Evolutionary conservation across 768 basidiomycete species (phyloP).

Genomic region (Boletus reticulatus): DNA sequence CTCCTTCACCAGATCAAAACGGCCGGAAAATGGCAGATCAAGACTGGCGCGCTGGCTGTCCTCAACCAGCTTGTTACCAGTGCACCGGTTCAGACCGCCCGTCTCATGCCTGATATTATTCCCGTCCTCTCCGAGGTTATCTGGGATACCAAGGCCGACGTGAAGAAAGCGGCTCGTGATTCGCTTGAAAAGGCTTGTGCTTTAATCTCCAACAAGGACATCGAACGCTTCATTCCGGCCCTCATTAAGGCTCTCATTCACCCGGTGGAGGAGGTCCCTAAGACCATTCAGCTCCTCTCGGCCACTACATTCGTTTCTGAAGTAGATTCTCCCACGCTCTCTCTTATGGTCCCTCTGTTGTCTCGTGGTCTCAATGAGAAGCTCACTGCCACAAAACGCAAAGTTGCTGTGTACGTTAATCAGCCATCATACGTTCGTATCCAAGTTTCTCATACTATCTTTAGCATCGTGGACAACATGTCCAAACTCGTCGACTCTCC

Average conservation of each 20-base stretch:
- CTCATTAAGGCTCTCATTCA: slow-evolving; percentile 98
- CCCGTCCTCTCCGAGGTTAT: slow-evolving; percentile 93
- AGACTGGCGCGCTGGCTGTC: slow-evolving; percentile 79
- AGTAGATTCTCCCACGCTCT: slow-evolving; percentile 95
- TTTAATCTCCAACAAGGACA: slow-evolving; percentile 97
- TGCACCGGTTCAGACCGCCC: slow-evolving; percentile 79
- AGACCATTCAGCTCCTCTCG: slow-evolving; percentile 92
- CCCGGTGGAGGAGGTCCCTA: slow-evolving; percentile 98
- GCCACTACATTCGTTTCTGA: slow-evolving; percentile 99
- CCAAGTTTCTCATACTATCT: slow-evolving; percentile 19
- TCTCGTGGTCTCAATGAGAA: slow-evolving; percentile 94
- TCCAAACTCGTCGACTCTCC: slow-evolving; percentile 95
- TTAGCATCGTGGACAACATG: slow-evolving; percentile 96
- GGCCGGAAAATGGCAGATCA: slow-evolving; percentile 97
- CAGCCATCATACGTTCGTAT: slow-evolving; percentile 5
- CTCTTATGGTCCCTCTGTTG: slow-evolving; percentile 95
- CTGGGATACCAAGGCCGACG: slow-evolving; percentile 98
- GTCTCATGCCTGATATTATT: slow-evolving; percentile 92
- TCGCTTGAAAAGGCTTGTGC: slow-evolving; percentile 93
- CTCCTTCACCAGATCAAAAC: slow-evolving; percentile 93
- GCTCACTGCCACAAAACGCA: slow-evolving; percentile 94
- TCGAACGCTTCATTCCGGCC: slow-evolving; percentile 94
- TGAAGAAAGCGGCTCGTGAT: slow-evolving; percentile 97
- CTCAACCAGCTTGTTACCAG: slow-evolving; percentile 85
- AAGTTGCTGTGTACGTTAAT: slow-evolving; percentile 87